Evolutionary conservation across 1,284 basidiomycete genomes (phyloP).

Genomic region (Cutaneotrichosporon curvatum): DNA sequence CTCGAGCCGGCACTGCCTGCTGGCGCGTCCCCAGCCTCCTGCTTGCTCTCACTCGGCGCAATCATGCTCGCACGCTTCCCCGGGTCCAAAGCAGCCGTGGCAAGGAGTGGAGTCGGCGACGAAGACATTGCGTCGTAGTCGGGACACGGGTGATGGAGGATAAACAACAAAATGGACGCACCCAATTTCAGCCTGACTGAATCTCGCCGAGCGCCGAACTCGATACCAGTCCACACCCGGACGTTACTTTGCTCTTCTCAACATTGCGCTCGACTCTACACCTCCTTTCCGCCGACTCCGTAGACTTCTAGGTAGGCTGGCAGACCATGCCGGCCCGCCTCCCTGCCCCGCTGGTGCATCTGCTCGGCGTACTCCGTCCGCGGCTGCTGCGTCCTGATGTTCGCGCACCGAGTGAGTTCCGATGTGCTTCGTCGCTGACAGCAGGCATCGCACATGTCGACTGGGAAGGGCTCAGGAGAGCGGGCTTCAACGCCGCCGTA

Average conservation of each 20-base stretch:
- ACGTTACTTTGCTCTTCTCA: too few relatives aligned
- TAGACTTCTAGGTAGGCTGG: background rate
- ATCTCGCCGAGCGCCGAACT: too few relatives aligned
- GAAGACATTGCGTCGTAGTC: too few relatives aligned
- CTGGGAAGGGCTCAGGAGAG: constrained; percentile 65
- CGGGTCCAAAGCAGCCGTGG: constrained; percentile 1
- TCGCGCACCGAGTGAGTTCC: constrained; percentile 63
- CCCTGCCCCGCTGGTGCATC: constrained; percentile 65
- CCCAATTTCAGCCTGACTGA: too few relatives aligned
- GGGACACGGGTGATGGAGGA: too few relatives aligned
- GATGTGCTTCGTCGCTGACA: background rate
- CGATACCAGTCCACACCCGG: too few relatives aligned
- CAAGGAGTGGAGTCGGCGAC: too few relatives aligned
- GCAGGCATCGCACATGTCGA: constrained; percentile 82
- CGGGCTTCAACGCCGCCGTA: constrained; percentile 78
- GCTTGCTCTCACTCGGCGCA: background rate
- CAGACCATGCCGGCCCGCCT: constrained; percentile 40
- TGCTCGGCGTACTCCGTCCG: constrained; percentile 67
- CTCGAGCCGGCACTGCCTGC: background rate
- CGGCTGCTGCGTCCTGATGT: constrained; percentile 66
- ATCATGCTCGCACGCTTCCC: constrained; percentile 3
- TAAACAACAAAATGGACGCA: too few relatives aligned
- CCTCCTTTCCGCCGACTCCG: too few relatives aligned
- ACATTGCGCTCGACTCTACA: too few relatives aligned
- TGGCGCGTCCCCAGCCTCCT: background rate